Conservation (phyloP, 345 rosid species). For the Noccaea caerulescens region DNA sequence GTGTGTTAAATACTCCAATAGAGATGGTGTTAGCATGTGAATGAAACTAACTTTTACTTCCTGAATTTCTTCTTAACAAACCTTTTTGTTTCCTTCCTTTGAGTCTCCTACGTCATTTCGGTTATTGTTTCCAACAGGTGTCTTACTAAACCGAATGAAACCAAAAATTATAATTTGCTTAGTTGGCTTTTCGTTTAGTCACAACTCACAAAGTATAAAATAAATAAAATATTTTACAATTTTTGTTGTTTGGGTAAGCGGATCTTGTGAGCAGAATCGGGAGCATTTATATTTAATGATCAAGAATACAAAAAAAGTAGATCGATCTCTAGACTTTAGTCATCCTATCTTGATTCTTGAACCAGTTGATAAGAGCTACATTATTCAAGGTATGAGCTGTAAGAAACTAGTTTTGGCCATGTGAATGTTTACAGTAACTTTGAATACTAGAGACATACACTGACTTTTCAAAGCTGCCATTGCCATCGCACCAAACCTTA, state of each 20-base stretch:
- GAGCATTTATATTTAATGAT: neutral
- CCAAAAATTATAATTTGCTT: constrained; percentile 9
- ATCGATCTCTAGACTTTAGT: neutral
- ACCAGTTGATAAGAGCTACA: neutral
- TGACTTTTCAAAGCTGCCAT: neutral
- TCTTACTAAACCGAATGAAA: constrained; percentile 15
- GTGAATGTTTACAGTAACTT: constrained; percentile 16
- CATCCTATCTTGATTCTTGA: neutral
- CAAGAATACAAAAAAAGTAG: neutral
- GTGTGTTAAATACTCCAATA: too few relatives aligned
- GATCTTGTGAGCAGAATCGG: neutral
- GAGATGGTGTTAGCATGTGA: constrained; percentile 25
- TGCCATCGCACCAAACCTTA: neutral
- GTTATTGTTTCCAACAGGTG: neutral
- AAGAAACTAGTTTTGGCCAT: neutral
- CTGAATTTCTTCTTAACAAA: constrained; percentile 10
- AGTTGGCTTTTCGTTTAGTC: constrained; percentile 22
- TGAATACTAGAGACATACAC: neutral
- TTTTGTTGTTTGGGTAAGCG: neutral
- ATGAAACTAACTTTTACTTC: constrained; percentile 20
- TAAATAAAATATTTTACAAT: too few relatives aligned
- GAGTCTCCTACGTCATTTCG: constrained; percentile 17
- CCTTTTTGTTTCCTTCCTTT: constrained; percentile 17
- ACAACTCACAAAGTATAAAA: neutral
- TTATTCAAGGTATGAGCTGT: neutral